Percentiles rank a stretch among this genome's conserved stretches.
Conservation (phyloP, 1,139 yeast species). For the Suhomyces terraborum region DNA sequence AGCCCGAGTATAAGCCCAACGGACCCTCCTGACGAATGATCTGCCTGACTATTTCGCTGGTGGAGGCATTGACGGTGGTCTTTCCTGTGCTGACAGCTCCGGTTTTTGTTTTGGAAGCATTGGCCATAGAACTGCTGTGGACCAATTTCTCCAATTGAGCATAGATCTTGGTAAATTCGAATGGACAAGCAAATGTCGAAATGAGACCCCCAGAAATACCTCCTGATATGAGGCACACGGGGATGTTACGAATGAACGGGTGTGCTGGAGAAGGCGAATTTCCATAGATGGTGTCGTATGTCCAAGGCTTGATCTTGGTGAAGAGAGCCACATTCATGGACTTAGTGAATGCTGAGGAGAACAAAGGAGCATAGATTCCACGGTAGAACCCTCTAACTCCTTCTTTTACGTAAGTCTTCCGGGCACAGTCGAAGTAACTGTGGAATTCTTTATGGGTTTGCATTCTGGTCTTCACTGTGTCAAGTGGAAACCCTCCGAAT, state of each 20-base stretch:
- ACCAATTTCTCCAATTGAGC: conserved; percentile 67
- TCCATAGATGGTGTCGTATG: conserved; percentile 34
- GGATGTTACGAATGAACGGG: conserved; percentile 57
- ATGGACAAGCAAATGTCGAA: conserved; percentile 76
- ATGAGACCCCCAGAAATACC: conserved; percentile 65
- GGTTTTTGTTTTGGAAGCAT: no score
- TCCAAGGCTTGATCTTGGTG: conserved; percentile 55
- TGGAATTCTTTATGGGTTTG: conserved; percentile 69
- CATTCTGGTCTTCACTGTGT: conserved; percentile 81
- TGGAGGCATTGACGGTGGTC: conserved; percentile 23
- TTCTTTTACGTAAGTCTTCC: conserved; percentile 57
- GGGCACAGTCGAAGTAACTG: conserved; percentile 60
- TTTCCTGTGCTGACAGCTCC: no score
- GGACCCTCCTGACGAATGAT: conserved; percentile 61
- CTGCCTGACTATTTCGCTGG: conserved; percentile 46
- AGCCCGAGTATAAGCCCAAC: conserved; percentile 71
- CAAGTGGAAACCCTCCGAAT: conserved; percentile 79
- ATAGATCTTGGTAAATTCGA: conserved; percentile 79
- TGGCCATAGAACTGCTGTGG: conserved; percentile 26
- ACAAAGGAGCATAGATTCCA: conserved; percentile 72
- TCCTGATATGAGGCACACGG: conserved; percentile 69
- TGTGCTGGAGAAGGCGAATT: conserved; percentile 21
- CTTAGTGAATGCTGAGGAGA: conserved; percentile 66
- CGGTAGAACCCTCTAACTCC: conserved; percentile 74
- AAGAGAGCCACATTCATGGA: conserved; percentile 70